phyloP scores from a whole-genome alignment of 306 rosid genomes.

The Cucurbita moschata region DNA sequence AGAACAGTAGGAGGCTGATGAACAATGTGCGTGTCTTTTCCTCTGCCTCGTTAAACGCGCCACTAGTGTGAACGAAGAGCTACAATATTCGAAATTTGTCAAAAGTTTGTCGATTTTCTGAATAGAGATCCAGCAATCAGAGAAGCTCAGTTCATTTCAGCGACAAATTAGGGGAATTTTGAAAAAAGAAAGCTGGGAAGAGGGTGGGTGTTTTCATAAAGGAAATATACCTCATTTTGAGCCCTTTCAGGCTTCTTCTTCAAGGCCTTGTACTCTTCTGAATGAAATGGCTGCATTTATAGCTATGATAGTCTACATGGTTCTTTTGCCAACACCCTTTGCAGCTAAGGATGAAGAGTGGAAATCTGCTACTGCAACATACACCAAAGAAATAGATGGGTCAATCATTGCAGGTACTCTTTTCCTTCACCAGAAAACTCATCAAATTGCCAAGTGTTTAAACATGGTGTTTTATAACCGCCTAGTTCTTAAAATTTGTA shows the following conservation, averaged over 20 bases:
- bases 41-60: conserved; percentile 35
- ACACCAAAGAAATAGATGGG: conserved; percentile 56
- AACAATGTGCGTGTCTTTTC: not conserved
- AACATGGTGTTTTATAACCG: not conserved
- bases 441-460: not conserved
- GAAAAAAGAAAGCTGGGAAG: conserved; percentile 1
- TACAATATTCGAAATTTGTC: conserved; percentile 15
- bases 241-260: conserved; percentile 1
- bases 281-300: conserved; percentile 51
- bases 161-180: conserved; percentile 18
- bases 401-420: conserved; percentile 60
- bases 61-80: conserved; percentile 32
- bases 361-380: conserved; percentile 87
- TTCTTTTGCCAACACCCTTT: conserved; percentile 24
- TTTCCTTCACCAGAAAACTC: conserved; percentile 4
- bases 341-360: conserved; percentile 41
- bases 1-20: not conserved
- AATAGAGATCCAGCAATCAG: conserved; percentile 10
- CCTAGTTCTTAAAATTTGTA: too few relatives aligned
- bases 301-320: conserved; percentile 33
- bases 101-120: conserved; percentile 10
- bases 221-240: conserved; percentile 16
- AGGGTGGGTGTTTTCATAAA: conserved; percentile 13
- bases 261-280: conserved; percentile 8
- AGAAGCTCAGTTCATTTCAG: conserved; percentile 8